Conservation (phyloP, 371 early-diverging fungal species). For the Mucor saturninus region DNA sequence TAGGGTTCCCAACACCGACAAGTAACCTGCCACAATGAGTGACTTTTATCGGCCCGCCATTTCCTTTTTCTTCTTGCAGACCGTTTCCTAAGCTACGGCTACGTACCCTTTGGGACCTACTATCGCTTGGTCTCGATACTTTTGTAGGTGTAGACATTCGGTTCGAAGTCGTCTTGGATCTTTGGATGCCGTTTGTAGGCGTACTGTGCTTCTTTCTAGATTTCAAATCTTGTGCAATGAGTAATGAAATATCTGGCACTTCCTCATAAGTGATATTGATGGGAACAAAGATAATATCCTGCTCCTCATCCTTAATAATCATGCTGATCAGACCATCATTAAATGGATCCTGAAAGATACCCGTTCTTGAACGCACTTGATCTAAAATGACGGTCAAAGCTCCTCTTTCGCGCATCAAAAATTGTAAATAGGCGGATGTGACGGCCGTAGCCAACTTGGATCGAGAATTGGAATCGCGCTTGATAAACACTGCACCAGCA, state of each 20-base stretch:
- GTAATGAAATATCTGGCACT: slow-evolving; percentile 28
- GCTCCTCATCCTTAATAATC: slow-evolving; percentile 2
- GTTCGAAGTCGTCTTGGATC: slow-evolving; percentile 12
- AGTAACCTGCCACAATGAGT: slow-evolving; percentile 24
- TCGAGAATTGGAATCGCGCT: slow-evolving; percentile 28
- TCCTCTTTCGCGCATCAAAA: slow-evolving; percentile 28
- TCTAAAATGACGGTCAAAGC: slow-evolving; percentile 33
- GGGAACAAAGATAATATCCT: slow-evolving; percentile 35
- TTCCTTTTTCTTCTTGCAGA: slow-evolving; percentile 8
- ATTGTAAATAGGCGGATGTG: slow-evolving; percentile 31
- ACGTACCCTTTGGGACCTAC: slow-evolving; percentile 29
- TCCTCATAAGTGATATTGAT: slow-evolving; percentile 36
- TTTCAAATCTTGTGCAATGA: slow-evolving; percentile 29
- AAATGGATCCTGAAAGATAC: slow-evolving; percentile 23
- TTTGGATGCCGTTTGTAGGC: background rate
- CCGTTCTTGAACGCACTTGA: slow-evolving; percentile 33
- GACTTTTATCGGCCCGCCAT: background rate
- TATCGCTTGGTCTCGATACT: slow-evolving; percentile 29
- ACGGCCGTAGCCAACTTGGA: slow-evolving; percentile 31
- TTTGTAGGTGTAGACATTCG: slow-evolving; percentile 33
- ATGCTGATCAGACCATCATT: slow-evolving; percentile 34
- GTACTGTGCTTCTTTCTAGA: slow-evolving; percentile 5
- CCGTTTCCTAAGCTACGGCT: slow-evolving; percentile 32
- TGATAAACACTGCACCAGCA: slow-evolving; percentile 36
- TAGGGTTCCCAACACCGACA: slow-evolving; percentile 22